Evolutionary conservation across 1,139 yeast species (phyloP), one percentile per base, ranked within the genome.

Genomic region (Taphrina sp.): DNA sequence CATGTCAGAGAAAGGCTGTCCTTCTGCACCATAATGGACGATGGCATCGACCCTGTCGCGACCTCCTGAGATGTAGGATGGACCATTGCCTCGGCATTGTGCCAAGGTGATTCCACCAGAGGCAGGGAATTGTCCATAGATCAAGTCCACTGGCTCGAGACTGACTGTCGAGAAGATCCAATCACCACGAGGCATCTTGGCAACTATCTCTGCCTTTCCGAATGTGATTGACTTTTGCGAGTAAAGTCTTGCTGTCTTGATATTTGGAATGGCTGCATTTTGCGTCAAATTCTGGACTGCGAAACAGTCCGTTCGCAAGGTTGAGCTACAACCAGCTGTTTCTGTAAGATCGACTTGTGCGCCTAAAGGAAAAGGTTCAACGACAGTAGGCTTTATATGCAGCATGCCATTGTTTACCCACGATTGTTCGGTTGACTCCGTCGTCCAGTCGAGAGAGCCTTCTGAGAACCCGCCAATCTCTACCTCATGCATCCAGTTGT

Each of bases 111-210:
- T 59, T 41, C 58, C 58, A n/a, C 61, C 61, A 5, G 62, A 60
- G 16, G 60, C 59, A 4, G 62, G 62, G 57, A 61, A 60, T 10
- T 33, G 44, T 19, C 62, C 62, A 29, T 60, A 60, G 20, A 38
- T 45, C 22, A 29, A 31, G 23, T 55, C 38, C 2, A 33, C 53
- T n/a, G 62, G 61, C 41, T 59, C 51, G 58, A 60, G 56, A 54
- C 61, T 58, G 26, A 60, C 58, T 5, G 62, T 61, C 2, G 62
- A 61, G 57, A 61, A 60, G 19, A 60, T 7, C 62, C 62, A 60
- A 47, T 60, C 62, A 17, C 62, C 62, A 12, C 16, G 31, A 3
- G 62, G 61, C 20, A 60, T 28, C 35, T 52, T 47, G 10, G 62
- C 62, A n/a, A 47, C 33, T 24, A 60, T 60, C 19, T 58, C 61